Evolutionary conservation across 2,329 filamentous ascomycete genomes (phyloP), one percentile per base, ranked within the genome.

Genomic region (Alternaria dauci): DNA sequence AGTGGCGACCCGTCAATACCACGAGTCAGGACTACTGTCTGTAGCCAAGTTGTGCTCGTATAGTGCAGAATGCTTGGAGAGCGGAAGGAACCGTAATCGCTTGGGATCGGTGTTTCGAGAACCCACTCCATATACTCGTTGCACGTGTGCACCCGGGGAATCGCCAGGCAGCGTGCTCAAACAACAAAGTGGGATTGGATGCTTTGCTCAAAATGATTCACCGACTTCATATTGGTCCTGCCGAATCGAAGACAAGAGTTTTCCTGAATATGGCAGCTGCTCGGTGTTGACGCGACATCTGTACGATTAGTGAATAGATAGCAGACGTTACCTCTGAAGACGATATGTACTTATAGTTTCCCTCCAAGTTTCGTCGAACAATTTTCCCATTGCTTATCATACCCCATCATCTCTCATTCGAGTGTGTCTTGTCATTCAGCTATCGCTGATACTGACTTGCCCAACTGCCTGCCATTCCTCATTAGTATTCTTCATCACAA

Each of bases 161-260:
- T 16, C 32, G 12, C 23, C 34, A 34, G 36, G 30, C 44, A 42
- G 54, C 54, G 44, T 56, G 54, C 44, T 26, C 46, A 6, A 56
- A 42, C 26, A 9, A 26, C 25, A 11, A 42, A 42, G 43, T 5
- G 26, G 44, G 42, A 56, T 56, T 56, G 54, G 44, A 43, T 42
- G 9, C 2, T 43, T 39, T 42, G 3, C 5, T 39, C 23, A 26
- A 47, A 14, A n/a, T 43, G 26, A 16, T 50, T 42, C 26, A 20
- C 8, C 43, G 26, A 16, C 34, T 43, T 50, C 20, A n/a, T 39
- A 43, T 30, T 14, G 20, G 26, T 50, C 20, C 36, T 42, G 44
- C 44, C 26, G 20, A 26, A 56, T 50, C 5, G 14, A 32, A 34
- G 46, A 7, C 16, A 6, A 5, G 26, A 39, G 11, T 36, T 7